These are phyloP conservation scores for Blumeria graminis DNA, from an alignment of 2,329 filamentous ascomycete genomes.

Conservation along the genomic window DNA sequence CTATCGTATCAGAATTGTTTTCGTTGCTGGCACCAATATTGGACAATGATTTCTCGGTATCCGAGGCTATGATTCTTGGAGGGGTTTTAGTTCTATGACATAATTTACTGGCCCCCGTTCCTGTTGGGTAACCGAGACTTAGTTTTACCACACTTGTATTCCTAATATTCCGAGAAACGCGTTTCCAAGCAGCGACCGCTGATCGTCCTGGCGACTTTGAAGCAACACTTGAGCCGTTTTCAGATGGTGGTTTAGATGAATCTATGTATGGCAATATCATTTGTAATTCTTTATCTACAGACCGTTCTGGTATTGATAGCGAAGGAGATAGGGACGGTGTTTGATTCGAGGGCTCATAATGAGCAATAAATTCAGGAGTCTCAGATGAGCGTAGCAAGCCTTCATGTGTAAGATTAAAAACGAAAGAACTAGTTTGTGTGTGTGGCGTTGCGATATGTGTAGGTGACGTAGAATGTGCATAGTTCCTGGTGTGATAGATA, in stretches of 20 bases:
- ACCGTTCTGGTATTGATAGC: background rate
- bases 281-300: background rate
- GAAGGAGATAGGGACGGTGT: background rate
- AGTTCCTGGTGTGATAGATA: background rate
- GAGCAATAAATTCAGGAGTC: background rate
- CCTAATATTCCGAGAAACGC: slow-evolving; percentile 5
- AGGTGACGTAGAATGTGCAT: background rate
- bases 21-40: no score
- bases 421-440: background rate
- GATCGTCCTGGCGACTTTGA: background rate
- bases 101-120: background rate
- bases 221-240: background rate
- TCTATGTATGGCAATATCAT: background rate
- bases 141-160: slow-evolving; percentile 9
- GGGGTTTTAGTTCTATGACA: no score
- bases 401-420: background rate
- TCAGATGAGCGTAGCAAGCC: background rate
- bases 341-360: background rate
- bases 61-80: no score
- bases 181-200: slow-evolving; percentile 7
- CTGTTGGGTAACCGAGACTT: slow-evolving; percentile 4
- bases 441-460: background rate
- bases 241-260: background rate
- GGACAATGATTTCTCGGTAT: no score
- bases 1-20: no score